Evolutionary conservation across 2,329 filamentous ascomycete species (phyloP), one percentile per base, ranked within the genome.

Genomic region (Sclerotinia glacialis): DNA sequence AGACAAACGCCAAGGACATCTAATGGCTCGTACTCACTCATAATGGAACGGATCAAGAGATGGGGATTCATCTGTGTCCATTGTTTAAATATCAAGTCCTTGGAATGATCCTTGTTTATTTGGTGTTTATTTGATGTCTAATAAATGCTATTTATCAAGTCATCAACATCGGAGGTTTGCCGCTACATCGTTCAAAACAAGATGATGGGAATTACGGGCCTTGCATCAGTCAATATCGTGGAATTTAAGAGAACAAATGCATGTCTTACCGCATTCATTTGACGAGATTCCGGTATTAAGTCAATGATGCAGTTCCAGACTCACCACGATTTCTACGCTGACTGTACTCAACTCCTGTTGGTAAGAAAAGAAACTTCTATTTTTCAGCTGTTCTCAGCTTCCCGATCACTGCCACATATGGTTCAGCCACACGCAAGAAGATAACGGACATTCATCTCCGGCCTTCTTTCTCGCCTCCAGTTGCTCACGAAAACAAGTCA

Each of bases 21-120:
- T 11, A 34, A 34, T 53, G 50, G 50, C 50, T 7, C 28, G 21
- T 34, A 18, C 50, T 34, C 11, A 18, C 50, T 34, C 11, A 26
- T 7, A n/a, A 54, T 31, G 52, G 14, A 37, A 31, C 52, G 50
- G 50, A 26, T 5, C 5, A 21, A 34, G 28, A 34, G 11, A n/a
- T 34, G 50, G 34, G 50, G 50, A 26, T 50, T 50, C 49, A 50
- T 26, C n/a, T 28, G 9, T 26, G 23, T 28, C 16, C 16, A 28
- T 14, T 26, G 18, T 18, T 46, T 6, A 7, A 18, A 16, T 18
- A 3, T 6, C 12, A 21, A 21, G 23, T 53, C n/a, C 50, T 53
- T 53, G 53, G 53, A 55, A 55, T n/a, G 5, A 55, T 37, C 53
- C 53, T 55, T 55, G 53, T 55, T 54, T n/a, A 12, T 14, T 54